phyloP scores from a whole-genome alignment of 2,329 filamentous ascomycete species.

The Ascomycota sp. region DNA sequence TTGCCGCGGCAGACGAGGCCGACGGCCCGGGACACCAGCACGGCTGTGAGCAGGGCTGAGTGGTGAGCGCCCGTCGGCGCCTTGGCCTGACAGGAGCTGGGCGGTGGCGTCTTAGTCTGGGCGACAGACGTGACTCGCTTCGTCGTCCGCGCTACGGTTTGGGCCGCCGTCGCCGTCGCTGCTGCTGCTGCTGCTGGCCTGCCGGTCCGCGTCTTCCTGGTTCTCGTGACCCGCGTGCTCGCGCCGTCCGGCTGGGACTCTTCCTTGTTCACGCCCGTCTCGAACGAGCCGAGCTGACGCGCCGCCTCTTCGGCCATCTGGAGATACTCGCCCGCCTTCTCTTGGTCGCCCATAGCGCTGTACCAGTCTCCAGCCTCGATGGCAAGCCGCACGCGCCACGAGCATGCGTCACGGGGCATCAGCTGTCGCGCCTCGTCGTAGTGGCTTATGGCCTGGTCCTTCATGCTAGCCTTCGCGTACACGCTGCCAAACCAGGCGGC shows the following conservation, averaged over 20 bases:
- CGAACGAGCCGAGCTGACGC: constrained; percentile 10
- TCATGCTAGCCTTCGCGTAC: constrained; percentile 35
- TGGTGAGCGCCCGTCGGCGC: constrained; percentile 15
- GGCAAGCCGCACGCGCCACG: constrained; percentile 20
- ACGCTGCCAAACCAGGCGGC: constrained; percentile 33
- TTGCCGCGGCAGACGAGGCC: constrained; percentile 27
- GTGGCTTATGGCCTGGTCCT: constrained; percentile 35
- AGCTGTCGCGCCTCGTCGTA: constrained; percentile 31
- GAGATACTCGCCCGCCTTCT: constrained; percentile 22
- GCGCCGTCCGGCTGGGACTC: too few species aligned
- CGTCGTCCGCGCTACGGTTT: constrained; percentile 3
- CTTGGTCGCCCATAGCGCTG: constrained; percentile 24
- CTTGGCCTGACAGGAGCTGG: constrained; percentile 3
- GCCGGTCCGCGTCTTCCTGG: too few species aligned
- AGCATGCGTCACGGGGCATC: constrained; percentile 21
- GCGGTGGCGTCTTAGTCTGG: constrained; percentile 5
- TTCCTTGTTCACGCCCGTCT: too few species aligned
- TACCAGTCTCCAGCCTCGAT: constrained; percentile 37
- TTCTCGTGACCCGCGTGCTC: background rate
- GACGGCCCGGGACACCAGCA: constrained; percentile 18
- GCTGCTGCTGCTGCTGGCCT: too few species aligned
- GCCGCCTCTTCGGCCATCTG: constrained; percentile 28
- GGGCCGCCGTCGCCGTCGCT: constrained; percentile 4
- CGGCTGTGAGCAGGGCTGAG: constrained; percentile 15
- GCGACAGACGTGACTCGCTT: constrained; percentile 2